A percentile compares a stretch with the other conserved stretches of the same genome.
These are phyloP conservation scores for Ambrosia artemisiifolia DNA, from an alignment of 129 eudicot genomes.

Conservation along the genomic window DNA sequence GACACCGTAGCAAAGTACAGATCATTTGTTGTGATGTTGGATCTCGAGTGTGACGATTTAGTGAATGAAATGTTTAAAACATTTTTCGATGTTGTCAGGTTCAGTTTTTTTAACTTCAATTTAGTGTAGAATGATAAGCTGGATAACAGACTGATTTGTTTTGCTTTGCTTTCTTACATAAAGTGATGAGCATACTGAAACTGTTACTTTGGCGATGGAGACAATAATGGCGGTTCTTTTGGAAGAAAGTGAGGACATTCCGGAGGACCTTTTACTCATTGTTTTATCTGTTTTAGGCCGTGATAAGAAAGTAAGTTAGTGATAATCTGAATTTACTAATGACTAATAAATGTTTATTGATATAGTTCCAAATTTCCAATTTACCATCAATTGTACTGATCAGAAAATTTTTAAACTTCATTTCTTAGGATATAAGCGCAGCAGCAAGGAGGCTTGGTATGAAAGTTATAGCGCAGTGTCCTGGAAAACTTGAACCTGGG, in stretches of 20 bases:
- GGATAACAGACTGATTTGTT: slow-evolving; percentile 4
- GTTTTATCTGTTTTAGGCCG: slow-evolving; percentile 70
- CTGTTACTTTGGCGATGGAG: slow-evolving; percentile 71
- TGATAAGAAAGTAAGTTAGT: slow-evolving; percentile 53
- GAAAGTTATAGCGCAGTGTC: slow-evolving; percentile 69
- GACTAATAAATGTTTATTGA: not conserved
- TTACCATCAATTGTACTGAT: slow-evolving; percentile 7
- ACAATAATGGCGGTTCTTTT: slow-evolving; percentile 82
- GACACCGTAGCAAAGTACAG: slow-evolving; percentile 91
- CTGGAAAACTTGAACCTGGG: slow-evolving; percentile 76
- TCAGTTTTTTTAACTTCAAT: slow-evolving; percentile 12
- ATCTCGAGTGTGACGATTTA: slow-evolving; percentile 96
- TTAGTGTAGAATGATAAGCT: not conserved
- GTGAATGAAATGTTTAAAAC: slow-evolving; percentile 73
- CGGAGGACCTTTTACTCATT: slow-evolving; percentile 62
- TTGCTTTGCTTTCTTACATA: slow-evolving; percentile 15
- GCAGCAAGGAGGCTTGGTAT: slow-evolving; percentile 89
- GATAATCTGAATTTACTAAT: not conserved
- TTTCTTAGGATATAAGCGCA: slow-evolving; percentile 46
- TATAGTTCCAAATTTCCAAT: not conserved
- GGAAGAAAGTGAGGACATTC: slow-evolving; percentile 95
- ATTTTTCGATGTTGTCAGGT: slow-evolving; percentile 83
- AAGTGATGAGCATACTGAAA: slow-evolving; percentile 82
- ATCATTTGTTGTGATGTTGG: slow-evolving; percentile 95
- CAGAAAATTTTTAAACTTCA: slow-evolving; percentile 14